A percentile compares a stretch with the other conserved stretches of the same genome.
Conservation (phyloP, 768 basidiomycete genomes). For the Xerocomellus dryophilus region DNA sequence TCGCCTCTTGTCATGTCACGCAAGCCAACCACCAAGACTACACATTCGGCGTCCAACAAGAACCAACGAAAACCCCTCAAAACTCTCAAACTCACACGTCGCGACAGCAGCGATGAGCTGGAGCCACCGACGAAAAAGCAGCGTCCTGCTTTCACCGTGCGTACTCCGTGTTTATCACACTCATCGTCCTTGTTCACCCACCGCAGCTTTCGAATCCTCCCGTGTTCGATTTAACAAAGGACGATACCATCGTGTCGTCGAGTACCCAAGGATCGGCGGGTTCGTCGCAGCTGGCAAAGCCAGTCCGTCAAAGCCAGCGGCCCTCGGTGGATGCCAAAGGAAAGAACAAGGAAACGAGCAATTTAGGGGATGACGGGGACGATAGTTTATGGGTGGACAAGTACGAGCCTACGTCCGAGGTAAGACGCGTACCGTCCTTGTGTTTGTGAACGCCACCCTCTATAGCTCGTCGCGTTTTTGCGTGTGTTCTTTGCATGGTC, state of each 20-base stretch:
- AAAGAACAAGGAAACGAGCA: constrained; percentile 18
- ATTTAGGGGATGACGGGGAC: constrained; percentile 22
- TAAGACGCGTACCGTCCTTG: constrained; percentile 22
- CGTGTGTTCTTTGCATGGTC: neutral
- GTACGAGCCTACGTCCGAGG: constrained; percentile 60
- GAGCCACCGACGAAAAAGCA: constrained; percentile 24
- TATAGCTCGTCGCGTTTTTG: neutral
- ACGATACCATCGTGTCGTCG: constrained; percentile 7
- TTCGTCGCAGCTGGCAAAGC: constrained; percentile 3
- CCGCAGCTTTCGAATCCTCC: constrained; percentile 23
- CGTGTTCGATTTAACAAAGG: constrained; percentile 20
- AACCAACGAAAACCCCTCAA: constrained; percentile 18
- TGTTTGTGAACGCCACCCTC: neutral
- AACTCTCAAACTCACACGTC: constrained; percentile 21
- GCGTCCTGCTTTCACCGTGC: constrained; percentile 12
- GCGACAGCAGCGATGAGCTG: constrained; percentile 8
- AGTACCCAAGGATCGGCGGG: constrained; percentile 1
- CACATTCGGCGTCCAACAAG: constrained; percentile 8
- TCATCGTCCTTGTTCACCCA: neutral
- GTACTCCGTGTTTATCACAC: neutral
- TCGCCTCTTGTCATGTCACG: constrained; percentile 14
- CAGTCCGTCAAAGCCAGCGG: neutral
- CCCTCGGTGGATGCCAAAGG: constrained; percentile 19
- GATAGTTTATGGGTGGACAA: constrained; percentile 59
- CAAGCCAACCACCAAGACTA: constrained; percentile 13